These are phyloP conservation scores for Carallia pectinifolia DNA, from an alignment of 345 rosid species.

Conservation along the genomic window DNA sequence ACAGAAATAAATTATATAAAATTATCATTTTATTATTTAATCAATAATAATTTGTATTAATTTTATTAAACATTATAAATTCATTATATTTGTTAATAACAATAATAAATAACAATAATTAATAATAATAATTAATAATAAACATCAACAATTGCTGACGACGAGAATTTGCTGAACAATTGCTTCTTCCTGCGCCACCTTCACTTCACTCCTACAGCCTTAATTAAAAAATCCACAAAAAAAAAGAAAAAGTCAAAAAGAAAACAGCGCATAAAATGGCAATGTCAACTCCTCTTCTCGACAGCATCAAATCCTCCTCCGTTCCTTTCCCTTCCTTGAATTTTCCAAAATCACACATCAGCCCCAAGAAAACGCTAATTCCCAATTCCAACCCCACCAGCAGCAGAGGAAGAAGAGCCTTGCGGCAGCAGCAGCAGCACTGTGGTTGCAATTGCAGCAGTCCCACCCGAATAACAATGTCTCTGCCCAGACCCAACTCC, in stretches of 20 bases:
- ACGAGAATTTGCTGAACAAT: too few relatives aligned
- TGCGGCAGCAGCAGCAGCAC: background rate
- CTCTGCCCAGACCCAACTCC: constrained; percentile 30
- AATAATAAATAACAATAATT: too few relatives aligned
- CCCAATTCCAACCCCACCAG: constrained; percentile 1
- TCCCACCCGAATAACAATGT: constrained; percentile 23
- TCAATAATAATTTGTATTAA: too few relatives aligned
- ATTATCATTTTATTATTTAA: too few relatives aligned
- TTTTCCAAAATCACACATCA: constrained; percentile 1
- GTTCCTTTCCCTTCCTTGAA: constrained; percentile 18
- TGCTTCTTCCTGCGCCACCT: too few relatives aligned
- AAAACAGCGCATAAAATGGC: constrained; percentile 31
- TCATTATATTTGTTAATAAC: too few relatives aligned
- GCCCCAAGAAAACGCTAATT: constrained; percentile 13
- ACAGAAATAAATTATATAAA: too few relatives aligned
- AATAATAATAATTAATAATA: too few relatives aligned
- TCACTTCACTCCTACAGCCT: too few relatives aligned
- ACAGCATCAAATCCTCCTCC: constrained; percentile 21
- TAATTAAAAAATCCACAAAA: too few relatives aligned
- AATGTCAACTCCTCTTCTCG: constrained; percentile 31
- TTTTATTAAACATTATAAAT: too few relatives aligned
- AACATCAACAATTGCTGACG: too few relatives aligned
- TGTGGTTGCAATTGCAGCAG: background rate
- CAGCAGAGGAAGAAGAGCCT: background rate
- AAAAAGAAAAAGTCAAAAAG: background rate